Conservation (phyloP, 257 asterid genomes). For the Misopates orontium region DNA sequence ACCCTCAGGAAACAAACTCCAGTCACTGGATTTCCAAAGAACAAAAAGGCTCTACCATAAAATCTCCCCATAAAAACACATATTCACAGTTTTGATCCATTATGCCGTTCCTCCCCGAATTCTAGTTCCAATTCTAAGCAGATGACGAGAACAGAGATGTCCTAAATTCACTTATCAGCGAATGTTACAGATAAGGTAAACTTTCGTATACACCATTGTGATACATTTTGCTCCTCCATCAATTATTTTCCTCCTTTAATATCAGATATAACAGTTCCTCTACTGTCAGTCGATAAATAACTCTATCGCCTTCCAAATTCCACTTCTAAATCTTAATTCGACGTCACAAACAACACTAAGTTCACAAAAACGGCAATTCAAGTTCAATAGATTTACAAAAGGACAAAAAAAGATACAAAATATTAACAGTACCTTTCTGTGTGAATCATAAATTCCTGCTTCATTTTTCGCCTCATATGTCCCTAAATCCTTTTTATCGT, state of each 20-base stretch:
- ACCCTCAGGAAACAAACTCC: neutral
- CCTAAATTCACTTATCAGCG: neutral
- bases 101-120: neutral
- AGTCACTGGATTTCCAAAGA: neutral
- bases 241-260: neutral
- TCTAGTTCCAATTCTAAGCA: neutral
- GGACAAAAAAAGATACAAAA: neutral
- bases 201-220: neutral
- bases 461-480: slow-evolving; percentile 1
- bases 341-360: neutral
- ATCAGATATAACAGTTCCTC: neutral
- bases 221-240: neutral
- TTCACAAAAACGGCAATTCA: neutral
- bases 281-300: neutral
- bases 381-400: neutral
- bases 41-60: neutral
- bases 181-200: neutral
- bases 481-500: neutral
- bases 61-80: neutral
- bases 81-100: too few relatives aligned
- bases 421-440: slow-evolving; percentile 31
- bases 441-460: slow-evolving; percentile 20
- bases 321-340: neutral
- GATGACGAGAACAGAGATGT: neutral
- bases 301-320: neutral